Evolutionary conservation across 495 filamentous ascomycete genomes (phyloP), one percentile per base, ranked within the genome.

Genomic region (Evansstolkia leycettana): DNA sequence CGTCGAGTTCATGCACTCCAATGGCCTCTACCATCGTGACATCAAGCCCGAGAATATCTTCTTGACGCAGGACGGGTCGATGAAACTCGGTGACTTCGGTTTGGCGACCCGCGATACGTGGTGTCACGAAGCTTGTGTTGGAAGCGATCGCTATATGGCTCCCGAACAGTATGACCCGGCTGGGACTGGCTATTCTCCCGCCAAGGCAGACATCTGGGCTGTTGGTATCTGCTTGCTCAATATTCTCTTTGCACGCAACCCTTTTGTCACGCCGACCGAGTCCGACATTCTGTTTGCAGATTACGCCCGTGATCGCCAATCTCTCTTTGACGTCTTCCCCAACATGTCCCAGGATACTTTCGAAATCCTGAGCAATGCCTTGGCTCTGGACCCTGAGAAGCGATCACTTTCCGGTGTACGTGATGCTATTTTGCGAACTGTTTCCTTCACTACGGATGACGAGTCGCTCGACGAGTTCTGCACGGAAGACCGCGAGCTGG

Each of bases 21-120:
- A 87, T 51, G 86, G 84, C 40, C 70, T 96, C 47, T 95, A 88
- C 58, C 90, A 98, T 55, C 86, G 90, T 39, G 90, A 98, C 58
- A 95, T 98, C 73, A 98, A 98, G 66, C 90, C 90, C 6, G 90
- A 98, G 70, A 98, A 98, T 64, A 93, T 98, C 59, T 96, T 98
- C 61, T 69, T 98, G 41, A 82, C 74, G 43, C 71, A 86, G 39
- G 72, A 77, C 33, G 88, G 92, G 16, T 70, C 78, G 28, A 82
- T 94, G 79, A 98, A 98, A 62, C 78, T 98, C 25, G 90, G 90
- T 48, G 90, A 98, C 57, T 92, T 96, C 53, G 90, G 90, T 37
- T 69, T 98, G 30, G 87, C 85, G 30, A 94, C 89, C 7, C 76
- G 73, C 2, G 84, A 92, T 20, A 56, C 69, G 45, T 94, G 85